phyloP scores from a whole-genome alignment of 2,329 filamentous ascomycete genomes.

The Phoma herbarum region DNA sequence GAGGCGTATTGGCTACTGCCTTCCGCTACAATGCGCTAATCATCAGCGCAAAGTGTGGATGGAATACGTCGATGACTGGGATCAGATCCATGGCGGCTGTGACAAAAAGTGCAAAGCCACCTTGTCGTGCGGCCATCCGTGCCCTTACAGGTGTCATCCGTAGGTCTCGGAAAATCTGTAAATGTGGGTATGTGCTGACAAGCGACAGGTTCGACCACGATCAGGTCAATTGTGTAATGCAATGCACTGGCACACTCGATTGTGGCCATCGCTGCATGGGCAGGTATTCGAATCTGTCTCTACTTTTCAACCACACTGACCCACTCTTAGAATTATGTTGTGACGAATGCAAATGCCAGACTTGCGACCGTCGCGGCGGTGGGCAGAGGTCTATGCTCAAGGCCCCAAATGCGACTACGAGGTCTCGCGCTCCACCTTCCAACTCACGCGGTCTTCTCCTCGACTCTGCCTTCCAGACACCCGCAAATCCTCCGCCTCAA shows the following conservation, averaged over 20 bases:
- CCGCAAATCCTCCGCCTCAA: slow-evolving; percentile 3
- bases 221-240: slow-evolving; percentile 46
- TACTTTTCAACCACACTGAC: background rate
- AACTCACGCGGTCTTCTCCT: slow-evolving; percentile 10
- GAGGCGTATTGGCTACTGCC: slow-evolving; percentile 56
- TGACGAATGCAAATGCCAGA: slow-evolving; percentile 41
- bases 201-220: slow-evolving; percentile 36
- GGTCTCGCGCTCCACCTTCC: slow-evolving; percentile 3
- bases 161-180: slow-evolving; percentile 18
- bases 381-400: slow-evolving; percentile 42
- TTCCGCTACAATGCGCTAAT: slow-evolving; percentile 71
- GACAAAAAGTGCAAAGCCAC: slow-evolving; percentile 35
- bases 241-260: slow-evolving; percentile 21
- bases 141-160: slow-evolving; percentile 48
- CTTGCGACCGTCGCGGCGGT: slow-evolving; percentile 36
- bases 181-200: slow-evolving; percentile 1
- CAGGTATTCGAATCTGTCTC: slow-evolving; percentile 1
- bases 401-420: slow-evolving; percentile 10
- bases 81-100: slow-evolving; percentile 44
- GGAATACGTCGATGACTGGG: slow-evolving; percentile 43
- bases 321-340: slow-evolving; percentile 32
- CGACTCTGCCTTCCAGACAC: slow-evolving; percentile 13
- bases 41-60: slow-evolving; percentile 66
- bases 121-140: slow-evolving; percentile 47
- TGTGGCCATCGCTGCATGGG: slow-evolving; percentile 46